A percentile compares a stretch with the other conserved stretches of the same genome.
These are phyloP conservation scores for Mallotus japonicus DNA, from an alignment of 441 rosid genomes.

Conservation along the genomic window DNA sequence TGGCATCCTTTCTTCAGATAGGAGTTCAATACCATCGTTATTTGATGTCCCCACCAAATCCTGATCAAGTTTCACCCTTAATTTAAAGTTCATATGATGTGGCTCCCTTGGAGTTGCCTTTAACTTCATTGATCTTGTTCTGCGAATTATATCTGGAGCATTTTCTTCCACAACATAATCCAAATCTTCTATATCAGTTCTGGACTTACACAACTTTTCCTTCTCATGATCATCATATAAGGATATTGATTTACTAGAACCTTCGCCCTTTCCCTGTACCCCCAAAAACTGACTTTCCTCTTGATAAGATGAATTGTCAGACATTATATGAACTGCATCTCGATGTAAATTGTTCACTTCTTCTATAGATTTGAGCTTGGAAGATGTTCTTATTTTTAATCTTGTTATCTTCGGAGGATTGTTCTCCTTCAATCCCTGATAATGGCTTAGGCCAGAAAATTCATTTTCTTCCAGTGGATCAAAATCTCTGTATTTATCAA, in stretches of 20 bases:
- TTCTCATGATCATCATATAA: constrained; percentile 20
- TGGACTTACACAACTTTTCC: constrained; percentile 23
- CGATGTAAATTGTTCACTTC: constrained; percentile 33
- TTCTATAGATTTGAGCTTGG: constrained; percentile 31
- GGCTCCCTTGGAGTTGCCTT: constrained; percentile 51
- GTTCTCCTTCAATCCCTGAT: constrained; percentile 41
- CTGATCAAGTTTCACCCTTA: constrained; percentile 39
- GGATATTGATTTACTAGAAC: constrained; percentile 35
- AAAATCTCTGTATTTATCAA: constrained; percentile 23
- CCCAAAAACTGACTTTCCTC: constrained; percentile 27
- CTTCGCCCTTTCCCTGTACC: constrained; percentile 27
- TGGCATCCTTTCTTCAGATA: constrained; percentile 57
- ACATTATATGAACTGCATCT: constrained; percentile 32
- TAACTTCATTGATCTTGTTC: constrained; percentile 70
- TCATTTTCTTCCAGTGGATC: constrained; percentile 25
- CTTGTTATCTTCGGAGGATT: constrained; percentile 50
- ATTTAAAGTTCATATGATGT: constrained; percentile 29
- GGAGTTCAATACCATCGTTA: constrained; percentile 34
- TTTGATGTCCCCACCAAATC: constrained; percentile 42
- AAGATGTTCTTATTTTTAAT: constrained; percentile 54
- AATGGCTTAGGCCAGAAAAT: constrained; percentile 31
- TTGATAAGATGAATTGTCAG: constrained; percentile 26
- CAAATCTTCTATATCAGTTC: constrained; percentile 30
- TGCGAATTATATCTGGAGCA: constrained; percentile 43
- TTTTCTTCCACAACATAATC: constrained; percentile 34